A percentile compares a stretch with the other conserved stretches of the same genome.
Evolutionary conservation across 2,329 filamentous ascomycete species (phyloP).

Genomic region (Colletotrichum sp.): DNA sequence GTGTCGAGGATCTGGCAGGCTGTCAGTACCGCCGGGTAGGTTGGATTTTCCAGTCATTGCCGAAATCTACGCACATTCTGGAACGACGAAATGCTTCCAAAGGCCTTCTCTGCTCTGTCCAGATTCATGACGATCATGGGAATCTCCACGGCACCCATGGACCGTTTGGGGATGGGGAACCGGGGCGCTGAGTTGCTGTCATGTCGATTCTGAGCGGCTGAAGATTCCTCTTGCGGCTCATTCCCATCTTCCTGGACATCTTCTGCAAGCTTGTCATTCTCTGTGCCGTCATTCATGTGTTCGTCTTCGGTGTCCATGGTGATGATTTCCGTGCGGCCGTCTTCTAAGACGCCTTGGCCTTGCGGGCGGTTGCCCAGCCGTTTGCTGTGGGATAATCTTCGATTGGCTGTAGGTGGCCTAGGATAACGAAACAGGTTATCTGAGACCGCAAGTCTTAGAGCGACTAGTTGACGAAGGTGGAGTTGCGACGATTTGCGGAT

Average conservation of each 20-base stretch:
- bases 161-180: constrained; percentile 38
- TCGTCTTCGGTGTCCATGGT: constrained; percentile 9
- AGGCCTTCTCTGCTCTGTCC: constrained; percentile 47
- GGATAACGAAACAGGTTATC: neutral
- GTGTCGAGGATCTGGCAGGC: constrained; percentile 49
- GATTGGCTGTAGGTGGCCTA: neutral
- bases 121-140: constrained; percentile 48
- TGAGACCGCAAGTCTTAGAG: neutral
- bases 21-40: neutral
- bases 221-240: neutral
- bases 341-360: neutral
- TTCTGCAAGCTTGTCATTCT: neutral
- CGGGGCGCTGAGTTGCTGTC: constrained; percentile 19
- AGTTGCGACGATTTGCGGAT: neutral
- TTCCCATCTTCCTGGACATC: neutral
- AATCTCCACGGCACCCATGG: constrained; percentile 46
- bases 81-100: constrained; percentile 43
- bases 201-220: neutral
- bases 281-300: neutral
- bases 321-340: neutral
- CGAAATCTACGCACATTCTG: constrained; percentile 37
- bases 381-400: neutral
- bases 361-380: neutral
- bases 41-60: neutral
- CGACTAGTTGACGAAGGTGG: neutral